Base-by-base conservation (phyloP, 2,329 filamentous ascomycete species). In the Alternaria panax region DNA sequence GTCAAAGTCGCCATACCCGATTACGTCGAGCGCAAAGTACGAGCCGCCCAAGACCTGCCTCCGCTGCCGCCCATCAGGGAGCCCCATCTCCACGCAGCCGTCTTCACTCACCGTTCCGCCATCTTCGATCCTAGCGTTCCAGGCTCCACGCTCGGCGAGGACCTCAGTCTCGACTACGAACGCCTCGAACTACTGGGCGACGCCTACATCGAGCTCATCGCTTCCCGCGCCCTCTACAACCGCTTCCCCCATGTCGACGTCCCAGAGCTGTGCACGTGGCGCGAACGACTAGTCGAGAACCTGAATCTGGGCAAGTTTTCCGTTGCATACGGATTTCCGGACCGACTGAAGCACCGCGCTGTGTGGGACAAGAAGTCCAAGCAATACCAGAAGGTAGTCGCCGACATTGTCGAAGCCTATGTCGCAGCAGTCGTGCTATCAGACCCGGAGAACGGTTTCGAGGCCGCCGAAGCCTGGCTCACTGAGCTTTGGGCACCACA, bases 351-450 rank as follows among this genome's bases (percentile, higher is more conserved):
- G 27, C 80, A 89, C 85, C 73, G 70, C 5, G 71, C 73, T 14
- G 55, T 76, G 46, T 68, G 64, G 63, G 69, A 78, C 52, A 59
- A 63, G 11, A 69, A 70, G 42, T 69, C 60, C 22, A 76, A 69
- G 69, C 73, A 30, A 53, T 79, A 52, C 71, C 85, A 81, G 14
- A 97, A 97, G 77, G 87, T 92, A 9, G 83, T 91, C 56, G 93
- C 90, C 8, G 94, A 98, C 73, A 85, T 97, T 18, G 96, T 97
- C 69, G 94, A 98, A 76, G 91, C 94, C 0, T 97, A 96, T 68
- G 87, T 96, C 16, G 93, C 91, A 8, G 93, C 90, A 3, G 79
- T 93, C 6, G 85, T 96, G 32, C 80, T 92, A 2, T 88, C 89
- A 1, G 86, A 92, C 68, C 83, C 87, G 0, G 77, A 80, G 8